Evolutionary conservation across 495 filamentous ascomycete genomes (phyloP), one percentile per base, ranked within the genome.

Genomic region (Podospora pseudocomata): DNA sequence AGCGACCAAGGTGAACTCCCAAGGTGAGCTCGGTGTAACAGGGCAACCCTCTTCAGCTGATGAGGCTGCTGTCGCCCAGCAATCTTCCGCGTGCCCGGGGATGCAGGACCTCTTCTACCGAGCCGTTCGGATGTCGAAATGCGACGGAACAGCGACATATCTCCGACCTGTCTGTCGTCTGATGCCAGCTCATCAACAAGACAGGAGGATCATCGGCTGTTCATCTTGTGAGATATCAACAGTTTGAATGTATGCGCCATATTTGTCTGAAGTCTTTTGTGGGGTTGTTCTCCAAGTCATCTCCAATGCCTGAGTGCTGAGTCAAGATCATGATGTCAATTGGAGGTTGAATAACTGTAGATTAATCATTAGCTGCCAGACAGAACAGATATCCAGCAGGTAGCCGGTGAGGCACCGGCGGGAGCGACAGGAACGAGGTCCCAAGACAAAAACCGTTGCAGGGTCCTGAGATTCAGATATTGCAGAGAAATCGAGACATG

Each of bases 71-170:
- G n/a, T 58, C n/a, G n/a, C 27, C 28, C 61, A 16, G 61, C 30
- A 9, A 13, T 32, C 30, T 28, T 61, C 59, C 61, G n/a, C 30
- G 13, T 63, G 61, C 27, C 32, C 61, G 30, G 30, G 32, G 19
- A 19, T 63, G 61, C 61, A 63, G 61, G 61, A 23, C 27, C 61
- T 44, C 61, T 11, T 32, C 32, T 49, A 15, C 32, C 32, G 32
- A 63, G 61, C 61, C 61, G 61, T 39, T 19, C 61, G 61, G 61
- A 28, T 63, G 61, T 63, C 61, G 61, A 63, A 63, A 63, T 39
- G 60, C 30, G 61, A 63, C 61, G 61, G 61, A 63, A 49, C 19
- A 34, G 61, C 61, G 61, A 63, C 61, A 63, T 44, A 63, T 63
- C 32, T 63, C 61, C 61, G 61, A 63, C 19, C 11, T 39, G 30